phyloP scores from a whole-genome alignment of 2,329 filamentous ascomycete species.

The Amphichorda felina region DNA sequence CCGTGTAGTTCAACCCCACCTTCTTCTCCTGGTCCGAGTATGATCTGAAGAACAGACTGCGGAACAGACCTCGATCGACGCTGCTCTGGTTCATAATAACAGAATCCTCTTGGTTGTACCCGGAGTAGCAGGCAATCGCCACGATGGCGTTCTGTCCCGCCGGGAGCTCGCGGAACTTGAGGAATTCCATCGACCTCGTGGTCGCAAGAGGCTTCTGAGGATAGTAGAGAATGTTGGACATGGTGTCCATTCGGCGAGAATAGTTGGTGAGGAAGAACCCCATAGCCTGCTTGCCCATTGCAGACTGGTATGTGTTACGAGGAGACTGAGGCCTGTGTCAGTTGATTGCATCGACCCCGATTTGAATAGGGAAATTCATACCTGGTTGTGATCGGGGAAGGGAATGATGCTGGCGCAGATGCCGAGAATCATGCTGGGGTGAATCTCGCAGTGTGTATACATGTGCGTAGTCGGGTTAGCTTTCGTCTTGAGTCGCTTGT shows the following conservation, averaged over 20 bases:
- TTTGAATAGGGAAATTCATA: constrained; percentile 22
- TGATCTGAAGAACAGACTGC: constrained; percentile 93
- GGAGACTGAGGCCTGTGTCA: constrained; percentile 55
- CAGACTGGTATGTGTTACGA: constrained; percentile 97
- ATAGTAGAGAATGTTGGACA: constrained; percentile 98
- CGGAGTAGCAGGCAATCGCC: constrained; percentile 92
- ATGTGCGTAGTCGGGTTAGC: constrained; percentile 80
- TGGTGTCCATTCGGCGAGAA: constrained; percentile 94
- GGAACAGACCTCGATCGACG: constrained; percentile 93
- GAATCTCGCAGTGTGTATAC: constrained; percentile 98
- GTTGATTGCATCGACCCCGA: not conserved
- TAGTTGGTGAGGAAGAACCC: constrained; percentile 98
- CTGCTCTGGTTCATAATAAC: constrained; percentile 99
- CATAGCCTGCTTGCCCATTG: constrained; percentile 99
- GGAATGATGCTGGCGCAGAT: constrained; percentile 99
- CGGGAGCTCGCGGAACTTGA: constrained; percentile 94
- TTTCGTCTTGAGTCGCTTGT: constrained; percentile 78
- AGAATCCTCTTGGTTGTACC: constrained; percentile 99
- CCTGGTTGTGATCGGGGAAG: constrained; percentile 96
- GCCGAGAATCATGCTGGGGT: constrained; percentile 96
- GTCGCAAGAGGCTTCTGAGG: constrained; percentile 95
- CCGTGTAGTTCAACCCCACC: constrained; percentile 84
- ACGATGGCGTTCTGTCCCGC: constrained; percentile 98
- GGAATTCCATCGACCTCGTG: constrained; percentile 94
- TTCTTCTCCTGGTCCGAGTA: constrained; percentile 97